phyloP scores from a whole-genome alignment of 495 filamentous ascomycete species.

The Aspergillus haitiensis region DNA sequence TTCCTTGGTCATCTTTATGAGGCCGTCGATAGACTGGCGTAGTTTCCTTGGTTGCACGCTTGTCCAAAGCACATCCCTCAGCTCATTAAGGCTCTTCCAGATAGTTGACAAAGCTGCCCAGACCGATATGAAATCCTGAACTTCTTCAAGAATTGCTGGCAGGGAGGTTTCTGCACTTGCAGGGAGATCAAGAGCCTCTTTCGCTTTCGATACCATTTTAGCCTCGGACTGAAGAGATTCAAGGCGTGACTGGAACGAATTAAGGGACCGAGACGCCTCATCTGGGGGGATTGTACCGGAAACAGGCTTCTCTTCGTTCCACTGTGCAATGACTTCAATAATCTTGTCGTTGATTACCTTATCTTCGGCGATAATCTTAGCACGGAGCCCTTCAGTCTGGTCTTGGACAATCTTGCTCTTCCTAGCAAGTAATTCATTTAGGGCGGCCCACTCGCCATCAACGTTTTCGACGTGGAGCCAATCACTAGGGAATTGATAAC shows the following conservation, averaged over 20 bases:
- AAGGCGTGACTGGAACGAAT: slow-evolving; percentile 77
- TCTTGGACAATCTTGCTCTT: slow-evolving; percentile 94
- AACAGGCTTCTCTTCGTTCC: slow-evolving; percentile 95
- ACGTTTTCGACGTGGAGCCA: slow-evolving; percentile 95
- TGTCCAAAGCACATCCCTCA: slow-evolving; percentile 87
- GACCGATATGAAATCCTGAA: slow-evolving; percentile 97
- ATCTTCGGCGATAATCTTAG: slow-evolving; percentile 96
- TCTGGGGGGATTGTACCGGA: slow-evolving; percentile 89
- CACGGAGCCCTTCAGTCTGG: slow-evolving; percentile 88
- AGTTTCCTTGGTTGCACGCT: slow-evolving; percentile 92
- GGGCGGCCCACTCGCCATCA: slow-evolving; percentile 85
- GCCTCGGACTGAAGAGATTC: slow-evolving; percentile 80
- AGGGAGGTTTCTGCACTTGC: slow-evolving; percentile 74
- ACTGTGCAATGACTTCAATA: slow-evolving; percentile 72
- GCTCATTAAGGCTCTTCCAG: slow-evolving; percentile 94
- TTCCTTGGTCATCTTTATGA: slow-evolving; percentile 98
- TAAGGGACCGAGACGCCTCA: slow-evolving; percentile 75
- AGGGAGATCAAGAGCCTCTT: slow-evolving; percentile 91
- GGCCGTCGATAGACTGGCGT: slow-evolving; percentile 77
- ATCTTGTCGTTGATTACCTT: slow-evolving; percentile 86
- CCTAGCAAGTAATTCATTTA: slow-evolving; percentile 83
- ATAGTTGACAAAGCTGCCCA: slow-evolving; percentile 94
- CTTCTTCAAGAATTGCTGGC: slow-evolving; percentile 82
- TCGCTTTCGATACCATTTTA: slow-evolving; percentile 92
- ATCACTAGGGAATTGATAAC: slow-evolving; percentile 88